Conservation (phyloP, 1,284 basidiomycete genomes). For the Sporisorium iseilematis-ciliati region DNA sequence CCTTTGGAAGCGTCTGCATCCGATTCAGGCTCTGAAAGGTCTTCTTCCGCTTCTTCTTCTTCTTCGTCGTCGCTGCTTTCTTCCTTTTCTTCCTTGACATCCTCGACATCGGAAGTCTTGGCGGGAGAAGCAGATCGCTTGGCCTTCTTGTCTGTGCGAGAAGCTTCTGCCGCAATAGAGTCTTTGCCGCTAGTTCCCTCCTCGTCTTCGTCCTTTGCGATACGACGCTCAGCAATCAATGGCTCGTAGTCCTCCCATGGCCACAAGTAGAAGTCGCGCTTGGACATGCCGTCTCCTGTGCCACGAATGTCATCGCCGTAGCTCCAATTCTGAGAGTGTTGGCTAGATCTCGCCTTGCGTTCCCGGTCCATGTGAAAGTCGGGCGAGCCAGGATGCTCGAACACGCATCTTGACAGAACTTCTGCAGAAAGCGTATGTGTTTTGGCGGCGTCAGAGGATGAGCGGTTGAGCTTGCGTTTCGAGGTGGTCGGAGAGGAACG, state of each 20-base stretch:
- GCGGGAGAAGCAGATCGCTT: slow-evolving; percentile 26
- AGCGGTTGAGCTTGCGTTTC: slow-evolving; percentile 20
- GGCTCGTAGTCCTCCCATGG: slow-evolving; percentile 51
- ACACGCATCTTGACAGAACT: slow-evolving; percentile 29
- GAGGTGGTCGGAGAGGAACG: slow-evolving; percentile 9
- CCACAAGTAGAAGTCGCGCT: slow-evolving; percentile 50
- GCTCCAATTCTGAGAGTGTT: slow-evolving; percentile 40
- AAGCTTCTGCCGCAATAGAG: slow-evolving; percentile 2
- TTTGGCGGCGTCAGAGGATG: slow-evolving; percentile 7
- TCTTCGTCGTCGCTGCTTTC: slow-evolving; percentile 13
- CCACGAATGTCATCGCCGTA: slow-evolving; percentile 43
- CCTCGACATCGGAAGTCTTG: slow-evolving; percentile 1
- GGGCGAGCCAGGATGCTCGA: slow-evolving; percentile 46
- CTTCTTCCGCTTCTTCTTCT: slow-evolving; percentile 19
- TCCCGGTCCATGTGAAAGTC: slow-evolving; percentile 34
- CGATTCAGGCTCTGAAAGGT: slow-evolving; percentile 41
- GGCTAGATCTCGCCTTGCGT: slow-evolving; percentile 20
- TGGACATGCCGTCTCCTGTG: slow-evolving; percentile 47
- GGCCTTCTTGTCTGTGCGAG: slow-evolving; percentile 9
- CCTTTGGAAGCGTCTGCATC: slow-evolving; percentile 35
- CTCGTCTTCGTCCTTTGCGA: slow-evolving; percentile 27
- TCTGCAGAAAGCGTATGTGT: slow-evolving; percentile 12
- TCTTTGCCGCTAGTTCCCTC: slow-evolving; percentile 6
- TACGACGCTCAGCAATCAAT: slow-evolving; percentile 41
- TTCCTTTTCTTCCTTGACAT: slow-evolving; percentile 14